phyloP scores from a whole-genome alignment of 495 filamentous ascomycete species.

The Penicillium dipodomyicola region DNA sequence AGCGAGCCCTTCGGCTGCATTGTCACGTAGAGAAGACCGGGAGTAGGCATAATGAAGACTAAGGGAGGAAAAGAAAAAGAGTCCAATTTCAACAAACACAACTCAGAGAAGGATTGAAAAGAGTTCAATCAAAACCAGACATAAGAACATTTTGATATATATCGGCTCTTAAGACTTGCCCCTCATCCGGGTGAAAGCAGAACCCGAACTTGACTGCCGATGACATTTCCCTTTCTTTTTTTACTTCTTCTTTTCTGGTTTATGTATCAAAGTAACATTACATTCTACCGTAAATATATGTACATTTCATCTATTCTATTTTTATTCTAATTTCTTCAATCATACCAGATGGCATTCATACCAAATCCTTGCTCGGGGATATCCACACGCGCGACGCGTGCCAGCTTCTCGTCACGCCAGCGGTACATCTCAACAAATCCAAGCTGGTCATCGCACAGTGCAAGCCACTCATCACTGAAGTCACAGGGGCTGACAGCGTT shows the following conservation, averaged over 20 bases:
- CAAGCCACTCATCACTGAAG: constrained; percentile 82
- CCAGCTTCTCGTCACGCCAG: constrained; percentile 75
- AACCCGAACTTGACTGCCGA: constrained; percentile 28
- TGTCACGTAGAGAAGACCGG: constrained; percentile 74
- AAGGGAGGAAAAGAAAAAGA: neutral
- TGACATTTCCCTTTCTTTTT: constrained; percentile 1
- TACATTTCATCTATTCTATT: too few species aligned
- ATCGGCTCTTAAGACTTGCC: constrained; percentile 10
- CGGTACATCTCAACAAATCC: constrained; percentile 84
- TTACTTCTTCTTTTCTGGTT: too few species aligned
- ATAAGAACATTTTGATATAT: neutral
- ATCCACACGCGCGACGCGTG: constrained; percentile 67
- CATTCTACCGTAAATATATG: neutral
- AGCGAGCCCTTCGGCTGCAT: constrained; percentile 68
- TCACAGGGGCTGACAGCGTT: constrained; percentile 77
- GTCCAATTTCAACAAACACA: neutral
- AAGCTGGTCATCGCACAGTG: constrained; percentile 79
- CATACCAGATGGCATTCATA: constrained; percentile 91
- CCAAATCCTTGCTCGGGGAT: constrained; percentile 80
- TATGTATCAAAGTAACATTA: too few species aligned
- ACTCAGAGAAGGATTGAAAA: too few species aligned
- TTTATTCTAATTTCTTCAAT: constrained; percentile 42
- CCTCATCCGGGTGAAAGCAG: constrained; percentile 28
- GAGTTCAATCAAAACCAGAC: neutral
- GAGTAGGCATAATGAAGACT: constrained; percentile 36